Evolutionary conservation across 2,329 filamentous ascomycete species (phyloP).

Genomic region (Colletotrichum sp.): DNA sequence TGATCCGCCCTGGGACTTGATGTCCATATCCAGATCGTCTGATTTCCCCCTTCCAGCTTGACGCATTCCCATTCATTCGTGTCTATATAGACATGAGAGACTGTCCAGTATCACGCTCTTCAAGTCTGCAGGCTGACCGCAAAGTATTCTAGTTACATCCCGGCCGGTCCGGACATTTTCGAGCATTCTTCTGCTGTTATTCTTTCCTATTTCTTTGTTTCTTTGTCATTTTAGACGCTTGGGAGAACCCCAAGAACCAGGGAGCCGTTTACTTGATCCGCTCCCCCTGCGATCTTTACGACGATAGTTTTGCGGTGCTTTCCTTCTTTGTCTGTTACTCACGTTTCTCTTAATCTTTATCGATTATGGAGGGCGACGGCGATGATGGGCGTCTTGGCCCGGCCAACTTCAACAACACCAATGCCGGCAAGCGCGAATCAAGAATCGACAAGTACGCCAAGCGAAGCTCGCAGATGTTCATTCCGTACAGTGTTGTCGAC

Average conservation of each 20-base stretch:
- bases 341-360: not conserved
- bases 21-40: not conserved
- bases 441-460: slow-evolving; percentile 1
- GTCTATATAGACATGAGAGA: not conserved
- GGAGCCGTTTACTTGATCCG: not conserved
- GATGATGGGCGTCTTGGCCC: not conserved
- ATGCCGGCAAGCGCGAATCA: not conserved
- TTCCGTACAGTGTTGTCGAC: not conserved
- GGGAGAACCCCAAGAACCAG: not conserved
- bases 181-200: not conserved
- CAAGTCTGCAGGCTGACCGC: not conserved
- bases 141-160: not conserved
- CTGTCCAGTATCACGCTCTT: not conserved
- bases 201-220: not conserved
- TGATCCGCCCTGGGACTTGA: not conserved
- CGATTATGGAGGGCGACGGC: not conserved
- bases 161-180: not conserved
- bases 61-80: not conserved
- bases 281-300: not conserved
- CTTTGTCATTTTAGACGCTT: not conserved
- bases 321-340: not conserved
- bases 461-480: not conserved
- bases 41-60: not conserved
- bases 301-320: not conserved
- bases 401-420: not conserved